Evolutionary conservation across 2,329 filamentous ascomycete genomes (phyloP).

Genomic region (Huntiella decipiens): DNA sequence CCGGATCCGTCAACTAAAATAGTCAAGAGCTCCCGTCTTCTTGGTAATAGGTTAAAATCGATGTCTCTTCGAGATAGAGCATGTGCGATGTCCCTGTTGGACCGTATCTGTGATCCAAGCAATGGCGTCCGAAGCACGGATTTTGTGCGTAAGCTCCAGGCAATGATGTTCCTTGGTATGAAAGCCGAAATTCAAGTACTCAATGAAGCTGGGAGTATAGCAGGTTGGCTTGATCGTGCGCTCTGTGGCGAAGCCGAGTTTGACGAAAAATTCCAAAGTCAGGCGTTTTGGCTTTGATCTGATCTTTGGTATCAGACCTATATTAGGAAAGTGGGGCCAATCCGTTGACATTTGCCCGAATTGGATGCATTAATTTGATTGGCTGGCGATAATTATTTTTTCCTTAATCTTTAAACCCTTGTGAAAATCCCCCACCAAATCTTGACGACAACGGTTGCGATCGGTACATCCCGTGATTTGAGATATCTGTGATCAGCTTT

Average conservation of each 20-base stretch:
- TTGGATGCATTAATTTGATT: neutral
- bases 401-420: neutral
- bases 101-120: conserved; percentile 19
- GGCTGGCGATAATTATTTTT: neutral
- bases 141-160: conserved; percentile 40
- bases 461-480: neutral
- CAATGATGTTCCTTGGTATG: conserved; percentile 53
- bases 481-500: conserved; percentile 1
- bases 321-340: neutral
- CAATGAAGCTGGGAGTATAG: conserved; percentile 33
- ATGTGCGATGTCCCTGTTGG: conserved; percentile 35
- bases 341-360: neutral
- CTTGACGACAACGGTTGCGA: conserved; percentile 1
- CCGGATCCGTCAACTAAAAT: neutral
- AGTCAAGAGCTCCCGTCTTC: neutral
- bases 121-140: conserved; percentile 18
- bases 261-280: neutral
- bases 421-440: conserved; percentile 5
- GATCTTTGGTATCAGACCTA: neutral
- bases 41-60: conserved; percentile 15
- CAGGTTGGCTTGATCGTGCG: conserved; percentile 27
- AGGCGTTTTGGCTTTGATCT: too few species aligned
- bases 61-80: conserved; percentile 39
- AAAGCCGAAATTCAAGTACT: conserved; percentile 65
- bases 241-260: neutral